Evolutionary conservation across 805 yeast species (phyloP), one percentile per base, ranked within the genome.

Genomic region (Candida maris): DNA sequence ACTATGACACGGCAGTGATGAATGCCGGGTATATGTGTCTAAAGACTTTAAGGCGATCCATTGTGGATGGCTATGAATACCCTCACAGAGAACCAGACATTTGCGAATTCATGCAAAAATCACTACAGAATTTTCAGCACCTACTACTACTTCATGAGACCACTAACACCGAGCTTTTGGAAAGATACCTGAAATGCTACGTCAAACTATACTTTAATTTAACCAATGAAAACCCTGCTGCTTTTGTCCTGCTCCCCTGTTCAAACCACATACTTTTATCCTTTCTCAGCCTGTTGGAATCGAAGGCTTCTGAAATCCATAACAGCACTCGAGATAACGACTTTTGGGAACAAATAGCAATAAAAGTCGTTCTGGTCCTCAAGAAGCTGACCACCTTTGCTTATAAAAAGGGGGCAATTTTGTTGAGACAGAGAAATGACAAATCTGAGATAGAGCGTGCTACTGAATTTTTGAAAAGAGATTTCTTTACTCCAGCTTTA

Each of bases 21-120:
- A 85, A 84, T 54, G 73, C 86, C 15, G 85, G 93, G 13, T 88
- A 89, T 56, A 55, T 85, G 32, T 72, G 87, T 22, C 68, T 89
- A 42, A 91, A 93, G 58, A 79, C 77, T 19, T 59, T 85, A 20
- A 68, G 95, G 47, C 68, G 95, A 42, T 69, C 84, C 14, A 68
- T 87, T 3, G 79, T 80, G 2, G 91, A 82, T 51, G 95, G 95
- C 0, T 80, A 73, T 47, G 86, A 81, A 30, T 70, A 74, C 42
- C 83, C 86, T 2, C 79, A 85, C 42, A 72, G 79, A 30, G 75
- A 74, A 37, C 68, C 57, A 13, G 71, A 70, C 19, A 71, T 86
- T 2, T 62, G 61, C 12, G 87, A 81, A 34, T 82, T 88, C 43
- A 66, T 86, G 54, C 68, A 66, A 18, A 35, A 70, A 0, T 65